Base-by-base conservation (phyloP, 2,329 filamentous ascomycete genomes). In the Arachnomyces sp. region DNA sequence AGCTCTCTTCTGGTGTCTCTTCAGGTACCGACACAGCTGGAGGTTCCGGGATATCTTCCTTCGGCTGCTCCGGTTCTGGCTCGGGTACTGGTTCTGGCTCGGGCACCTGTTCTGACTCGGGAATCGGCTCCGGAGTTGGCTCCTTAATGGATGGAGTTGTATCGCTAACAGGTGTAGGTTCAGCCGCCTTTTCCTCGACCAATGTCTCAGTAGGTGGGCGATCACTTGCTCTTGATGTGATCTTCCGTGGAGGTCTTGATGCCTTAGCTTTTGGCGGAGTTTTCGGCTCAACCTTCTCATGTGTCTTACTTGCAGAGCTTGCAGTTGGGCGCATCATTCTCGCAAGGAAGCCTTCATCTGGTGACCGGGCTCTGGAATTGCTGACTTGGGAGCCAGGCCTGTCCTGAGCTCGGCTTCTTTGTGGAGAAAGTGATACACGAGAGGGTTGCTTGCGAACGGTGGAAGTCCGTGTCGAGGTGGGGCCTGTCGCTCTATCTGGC, bases 311-410 rank as follows among this genome's bases (percentile, higher is more conserved):
- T 7, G 69, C 67, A 37, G 68, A 72, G 46, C 68, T 71, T 25
- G 68, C 65, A 9, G 69, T 73, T 15, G 69, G 69, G 4, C 69
- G 63, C 66, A 72, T 73, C 68, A 73, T 71, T 39, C 69, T 58
- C 11, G 69, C 68, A 28, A 73, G 52, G 48, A 72, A 73, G 1
- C 65, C 56, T 25, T 71, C 67, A 42, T 69, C 66, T 3, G 66
- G 55, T 6, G 61, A 59, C 39, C 58, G 66, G 15, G 60, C 12
- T 32, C 33, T 18, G 21, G 49, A 51, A 35, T 58, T 62, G 49
- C 66, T 68, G 15, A 53, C 46, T 15, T 67, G 63, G 15, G 68
- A 67, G 34, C 57, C 59, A 6, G 68, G 60, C 31, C 66, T 47
- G 25, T 55, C 54, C n/a, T 49, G 47, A 3, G 43, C 45, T n/a